phyloP scores from a whole-genome alignment of 225 moss, liverwort and hornwort genomes.

The Physcomitrium patens region DNA sequence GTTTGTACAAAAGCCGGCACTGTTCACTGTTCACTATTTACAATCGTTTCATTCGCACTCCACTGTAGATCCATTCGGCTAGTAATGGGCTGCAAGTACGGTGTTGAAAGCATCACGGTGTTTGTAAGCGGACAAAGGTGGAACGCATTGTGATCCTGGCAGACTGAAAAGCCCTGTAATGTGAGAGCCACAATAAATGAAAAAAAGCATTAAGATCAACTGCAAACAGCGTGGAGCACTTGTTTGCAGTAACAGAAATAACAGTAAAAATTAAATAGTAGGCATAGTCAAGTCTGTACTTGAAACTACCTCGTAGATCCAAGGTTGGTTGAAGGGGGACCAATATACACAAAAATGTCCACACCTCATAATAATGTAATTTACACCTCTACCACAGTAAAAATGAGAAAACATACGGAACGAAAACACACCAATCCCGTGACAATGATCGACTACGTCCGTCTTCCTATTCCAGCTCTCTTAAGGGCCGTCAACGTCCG shows the following conservation, averaged over 20 bases:
- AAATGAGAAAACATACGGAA: slow-evolving; percentile 33
- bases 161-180: no score
- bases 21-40: no score
- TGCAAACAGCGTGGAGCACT: slow-evolving; percentile 39
- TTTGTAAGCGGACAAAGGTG: no score
- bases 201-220: not conserved
- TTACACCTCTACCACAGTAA: slow-evolving; percentile 48
- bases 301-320: slow-evolving; percentile 43
- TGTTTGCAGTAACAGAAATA: slow-evolving; percentile 19
- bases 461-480: slow-evolving; percentile 20
- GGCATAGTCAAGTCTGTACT: slow-evolving; percentile 20
- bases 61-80: no score
- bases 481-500: slow-evolving; percentile 11
- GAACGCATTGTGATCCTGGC: no score
- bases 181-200: no score
- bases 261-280: slow-evolving; percentile 20
- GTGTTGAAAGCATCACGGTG: no score
- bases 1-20: no score
- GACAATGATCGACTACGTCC: slow-evolving; percentile 25
- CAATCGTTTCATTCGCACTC: no score
- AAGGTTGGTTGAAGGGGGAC: slow-evolving; percentile 41
- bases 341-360: slow-evolving; percentile 73
- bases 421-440: slow-evolving; percentile 40
- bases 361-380: slow-evolving; percentile 53
- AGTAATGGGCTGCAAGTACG: no score